A percentile compares a stretch with the other conserved stretches of the same genome.
Conservation (phyloP, 1,139 yeast genomes). For the Komagataea norvegica region DNA sequence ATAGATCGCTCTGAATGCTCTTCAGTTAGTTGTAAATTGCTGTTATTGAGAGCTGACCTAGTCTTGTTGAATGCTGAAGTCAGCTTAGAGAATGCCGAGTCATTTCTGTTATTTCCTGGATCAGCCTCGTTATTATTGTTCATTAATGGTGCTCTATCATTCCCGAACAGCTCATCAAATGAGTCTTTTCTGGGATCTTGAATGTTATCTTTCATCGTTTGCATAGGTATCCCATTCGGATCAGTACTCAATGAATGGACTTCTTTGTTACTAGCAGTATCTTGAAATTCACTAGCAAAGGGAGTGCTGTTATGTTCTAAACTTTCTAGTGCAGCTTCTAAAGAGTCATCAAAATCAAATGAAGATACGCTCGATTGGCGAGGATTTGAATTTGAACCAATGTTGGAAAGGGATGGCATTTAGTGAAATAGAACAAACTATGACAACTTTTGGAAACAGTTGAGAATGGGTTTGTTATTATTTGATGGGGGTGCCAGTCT, state of each 20-base stretch:
- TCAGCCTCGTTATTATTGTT: neutral
- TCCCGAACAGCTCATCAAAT: conserved; percentile 24
- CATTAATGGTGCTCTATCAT: conserved; percentile 25
- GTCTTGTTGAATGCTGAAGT: conserved; percentile 7
- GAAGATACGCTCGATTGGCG: conserved; percentile 32
- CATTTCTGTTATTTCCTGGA: conserved; percentile 2
- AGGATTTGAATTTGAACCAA: conserved; percentile 18
- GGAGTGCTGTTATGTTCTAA: conserved; percentile 26
- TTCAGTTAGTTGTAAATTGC: conserved; percentile 30
- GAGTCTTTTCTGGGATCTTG: conserved; percentile 22
- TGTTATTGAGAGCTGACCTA: conserved; percentile 8
- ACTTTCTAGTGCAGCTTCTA: conserved; percentile 37
- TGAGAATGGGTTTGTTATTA: no score
- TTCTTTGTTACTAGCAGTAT: conserved; percentile 18
- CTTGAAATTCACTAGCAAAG: conserved; percentile 22
- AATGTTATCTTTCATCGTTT: conserved; percentile 18
- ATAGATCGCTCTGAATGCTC: conserved; percentile 35
- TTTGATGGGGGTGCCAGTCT: no score
- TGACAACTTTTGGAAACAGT: no score
- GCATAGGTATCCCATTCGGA: conserved; percentile 21
- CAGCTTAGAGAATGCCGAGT: conserved; percentile 13
- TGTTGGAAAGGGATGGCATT: conserved; percentile 19
- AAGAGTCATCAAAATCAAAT: conserved; percentile 35
- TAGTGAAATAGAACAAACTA: no score
- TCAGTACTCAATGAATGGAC: conserved; percentile 8